Evolutionary conservation across 2,329 filamentous ascomycete genomes (phyloP), one percentile per base, ranked within the genome.

Genomic region (Pyrenophora seminiperda): DNA sequence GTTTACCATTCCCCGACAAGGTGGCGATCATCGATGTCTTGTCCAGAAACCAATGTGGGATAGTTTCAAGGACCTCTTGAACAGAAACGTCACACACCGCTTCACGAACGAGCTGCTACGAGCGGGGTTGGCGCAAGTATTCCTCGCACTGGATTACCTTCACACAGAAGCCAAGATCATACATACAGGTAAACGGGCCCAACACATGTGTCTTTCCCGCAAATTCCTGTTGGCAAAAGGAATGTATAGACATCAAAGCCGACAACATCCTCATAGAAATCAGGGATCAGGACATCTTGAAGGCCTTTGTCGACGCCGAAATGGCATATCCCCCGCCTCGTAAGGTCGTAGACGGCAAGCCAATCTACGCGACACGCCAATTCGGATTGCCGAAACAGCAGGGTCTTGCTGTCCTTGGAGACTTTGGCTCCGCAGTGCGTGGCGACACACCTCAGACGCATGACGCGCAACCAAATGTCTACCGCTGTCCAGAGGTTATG

Each of bases 121-220:
- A 52, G 53, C 54, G 17, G 67, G 70, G 30, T 63, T 80, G 30
- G 56, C 61, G 46, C 69, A 71, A 27, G 22, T 74, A 4, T 73
- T 79, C 17, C 68, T 70, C 30, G 76, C 75, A 14, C 68, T 79
- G 4, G 74, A 79, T 33, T 62, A 61, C 37, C 56, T 79, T 31
- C 76, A 79, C 54, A 69, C 66, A 4, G 72, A 77, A 55, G 74
- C 71, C 62, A 72, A 73, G 29, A 59, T 80, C 48, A 68, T 77
- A 17, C 77, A 80, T 58, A 79, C 74, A 41, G 75, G 75, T 76
- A 65, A 27, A n/a, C n/a, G n/a, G 22, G 15, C 15, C 18, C 32
- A 34, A 43, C 11, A 18, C 10, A 46, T 24, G 11, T 36, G n/a
- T n/a, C n/a, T 14, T 47, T 36, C 19, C 40, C 34, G 22, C 15